These are phyloP conservation scores for Phytophthora nicotianae DNA, from an alignment of 352 stramenopile species.

Conservation along the genomic window DNA sequence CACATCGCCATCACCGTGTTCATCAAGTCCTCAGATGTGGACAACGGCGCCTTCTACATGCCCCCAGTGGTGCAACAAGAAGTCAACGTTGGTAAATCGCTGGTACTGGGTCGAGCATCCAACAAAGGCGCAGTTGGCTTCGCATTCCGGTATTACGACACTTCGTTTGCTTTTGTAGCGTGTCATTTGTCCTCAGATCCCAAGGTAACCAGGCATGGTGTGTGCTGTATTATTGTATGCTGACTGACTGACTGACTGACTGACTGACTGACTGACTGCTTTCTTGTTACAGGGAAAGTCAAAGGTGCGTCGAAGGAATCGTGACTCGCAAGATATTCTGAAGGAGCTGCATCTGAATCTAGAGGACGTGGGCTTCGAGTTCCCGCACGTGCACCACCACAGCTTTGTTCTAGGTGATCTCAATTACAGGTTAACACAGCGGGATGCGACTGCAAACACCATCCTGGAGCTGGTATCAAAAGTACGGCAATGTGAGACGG, in stretches of 20 bases:
- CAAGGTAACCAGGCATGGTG: conserved; percentile 41
- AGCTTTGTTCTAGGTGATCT: conserved; percentile 91
- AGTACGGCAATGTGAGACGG: conserved; percentile 45
- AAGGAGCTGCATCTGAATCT: conserved; percentile 80
- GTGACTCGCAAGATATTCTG: conserved; percentile 72
- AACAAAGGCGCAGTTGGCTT: conserved; percentile 93
- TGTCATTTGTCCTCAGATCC: conserved; percentile 90
- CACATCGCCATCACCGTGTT: conserved; percentile 90
- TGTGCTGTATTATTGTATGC: neutral
- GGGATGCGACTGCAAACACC: conserved; percentile 49
- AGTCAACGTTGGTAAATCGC: conserved; percentile 78
- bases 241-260: no score
- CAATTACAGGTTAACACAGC: conserved; percentile 87
- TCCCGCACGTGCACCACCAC: conserved; percentile 86
- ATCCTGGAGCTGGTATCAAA: conserved; percentile 70
- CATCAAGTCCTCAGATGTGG: conserved; percentile 67
- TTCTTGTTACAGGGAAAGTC: conserved; percentile 52
- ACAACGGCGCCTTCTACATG: conserved; percentile 82
- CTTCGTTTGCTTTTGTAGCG: conserved; percentile 86
- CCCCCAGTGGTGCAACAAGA: conserved; percentile 70
- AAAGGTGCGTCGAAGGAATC: conserved; percentile 78
- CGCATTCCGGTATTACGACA: conserved; percentile 87
- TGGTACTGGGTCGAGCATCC: conserved; percentile 76
- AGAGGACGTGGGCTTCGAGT: conserved; percentile 86
- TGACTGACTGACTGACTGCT: no score